phyloP scores from a whole-genome alignment of 2,329 filamentous ascomycete genomes.

The Cordyceps cicadae region DNA sequence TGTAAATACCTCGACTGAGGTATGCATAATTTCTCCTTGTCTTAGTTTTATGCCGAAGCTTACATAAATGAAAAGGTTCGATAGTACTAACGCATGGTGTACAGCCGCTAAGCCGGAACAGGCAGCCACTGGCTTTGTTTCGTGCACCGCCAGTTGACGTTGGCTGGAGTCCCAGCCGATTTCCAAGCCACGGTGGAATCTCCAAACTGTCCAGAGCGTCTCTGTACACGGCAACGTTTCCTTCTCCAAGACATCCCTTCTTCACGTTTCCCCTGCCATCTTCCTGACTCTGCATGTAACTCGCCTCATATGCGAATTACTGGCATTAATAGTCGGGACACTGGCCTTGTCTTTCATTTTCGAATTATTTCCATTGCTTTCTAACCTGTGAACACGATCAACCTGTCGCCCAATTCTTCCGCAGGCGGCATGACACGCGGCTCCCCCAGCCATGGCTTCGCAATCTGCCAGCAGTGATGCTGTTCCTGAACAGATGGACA shows the following conservation, averaged over 20 bases:
- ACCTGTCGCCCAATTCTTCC: background rate
- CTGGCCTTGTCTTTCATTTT: background rate
- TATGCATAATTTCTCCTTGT: slow-evolving; percentile 1
- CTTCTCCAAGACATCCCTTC: background rate
- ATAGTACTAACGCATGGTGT: background rate
- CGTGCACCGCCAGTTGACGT: background rate
- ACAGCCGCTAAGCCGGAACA: background rate
- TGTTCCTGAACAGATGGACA: slow-evolving; percentile 21
- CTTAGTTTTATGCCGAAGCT: background rate
- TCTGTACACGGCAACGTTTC: background rate
- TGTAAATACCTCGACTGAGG: slow-evolving; percentile 6
- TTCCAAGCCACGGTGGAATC: slow-evolving; percentile 15
- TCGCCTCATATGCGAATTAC: background rate
- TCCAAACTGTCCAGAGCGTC: slow-evolving; percentile 3
- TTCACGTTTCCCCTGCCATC: background rate
- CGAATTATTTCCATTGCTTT: background rate
- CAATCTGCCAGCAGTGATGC: background rate
- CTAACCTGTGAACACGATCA: background rate
- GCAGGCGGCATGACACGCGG: slow-evolving; percentile 1
- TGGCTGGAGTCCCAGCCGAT: background rate
- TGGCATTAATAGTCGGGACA: background rate
- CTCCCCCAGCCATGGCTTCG: slow-evolving; percentile 8
- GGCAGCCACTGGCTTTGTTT: background rate
- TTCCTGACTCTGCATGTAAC: background rate
- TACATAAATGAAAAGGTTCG: background rate